Percentiles rank a stretch among this genome's conserved stretches.
phyloP scores from a whole-genome alignment of 2,329 filamentous ascomycete species.

The Cladophialophora carrionii region DNA sequence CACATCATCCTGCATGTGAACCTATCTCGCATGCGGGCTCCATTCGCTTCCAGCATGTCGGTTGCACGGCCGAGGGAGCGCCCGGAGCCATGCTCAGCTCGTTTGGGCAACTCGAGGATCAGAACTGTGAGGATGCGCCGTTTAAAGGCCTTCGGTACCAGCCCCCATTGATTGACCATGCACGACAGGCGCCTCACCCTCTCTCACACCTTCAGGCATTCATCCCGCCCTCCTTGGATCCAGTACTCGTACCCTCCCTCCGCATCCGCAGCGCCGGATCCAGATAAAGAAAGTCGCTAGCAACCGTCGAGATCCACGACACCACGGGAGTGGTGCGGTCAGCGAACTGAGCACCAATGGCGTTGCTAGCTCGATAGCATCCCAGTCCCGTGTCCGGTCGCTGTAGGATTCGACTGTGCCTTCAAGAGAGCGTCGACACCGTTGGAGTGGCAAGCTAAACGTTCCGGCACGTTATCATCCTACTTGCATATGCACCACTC shows the following conservation, averaged over 20 bases:
- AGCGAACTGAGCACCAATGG: not conserved
- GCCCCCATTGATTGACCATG: constrained; percentile 10
- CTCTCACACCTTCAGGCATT: not conserved
- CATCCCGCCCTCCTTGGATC: not conserved
- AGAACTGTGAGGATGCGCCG: not conserved
- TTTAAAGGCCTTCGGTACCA: constrained; percentile 1
- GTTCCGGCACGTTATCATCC: not conserved
- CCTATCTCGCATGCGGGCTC: constrained; percentile 5
- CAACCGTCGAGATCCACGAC: not conserved
- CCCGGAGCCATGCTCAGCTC: constrained; percentile 19
- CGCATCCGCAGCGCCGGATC: not conserved
- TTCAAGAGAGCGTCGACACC: not conserved
- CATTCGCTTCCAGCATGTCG: constrained; percentile 27
- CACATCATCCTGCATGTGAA: constrained; percentile 19
- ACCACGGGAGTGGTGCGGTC: not conserved
- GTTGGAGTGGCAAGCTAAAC: constrained; percentile 1
- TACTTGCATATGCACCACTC: not conserved
- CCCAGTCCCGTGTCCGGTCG: not conserved
- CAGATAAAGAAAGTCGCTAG: not conserved
- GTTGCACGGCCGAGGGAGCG: constrained; percentile 24
- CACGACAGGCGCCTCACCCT: not conserved
- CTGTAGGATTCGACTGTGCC: not conserved
- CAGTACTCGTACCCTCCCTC: not conserved
- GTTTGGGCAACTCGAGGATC: constrained; percentile 7
- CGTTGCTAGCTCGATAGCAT: constrained; percentile 2